Base-by-base conservation (phyloP, 768 basidiomycete genomes). In the Gloeostereum incarnatum region DNA sequence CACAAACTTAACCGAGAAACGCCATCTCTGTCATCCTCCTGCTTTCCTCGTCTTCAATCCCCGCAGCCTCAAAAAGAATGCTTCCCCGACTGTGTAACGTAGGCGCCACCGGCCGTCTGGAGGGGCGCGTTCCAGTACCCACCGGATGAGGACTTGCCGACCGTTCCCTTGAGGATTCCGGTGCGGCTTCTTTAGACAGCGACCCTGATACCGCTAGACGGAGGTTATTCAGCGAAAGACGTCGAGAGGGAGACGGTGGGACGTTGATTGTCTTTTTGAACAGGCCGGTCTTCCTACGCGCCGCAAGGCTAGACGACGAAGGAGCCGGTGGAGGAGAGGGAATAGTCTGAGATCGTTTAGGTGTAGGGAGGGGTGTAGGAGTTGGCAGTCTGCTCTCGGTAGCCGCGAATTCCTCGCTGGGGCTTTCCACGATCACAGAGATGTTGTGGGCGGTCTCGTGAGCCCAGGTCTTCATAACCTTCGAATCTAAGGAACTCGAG, bases 21-120 rank as follows among this genome's bases (percentile, higher is more conserved):
- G 81, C 81, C 49, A 82, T 52, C 61, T 87, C 83, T 31, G 77
- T 75, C 64, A 84, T 59, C 54, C 80, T 60, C 56, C 81, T 61
- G 45, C 65, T 69, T 63, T 87, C 83, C 8, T 74, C 78, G 44
- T 87, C 81, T 51, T 71, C 61, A 27, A 86, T 83, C 27, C 55
- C 58, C 34, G 49, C 65, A 38, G 71, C 59, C 58, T 77, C 66
- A 23, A 62, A 36, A 42, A 75, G 35, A 37, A 87, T 82, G 39
- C 65, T 75, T 32, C 68, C 78, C 13, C 60, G 52, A 43, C 59
- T 75, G 49, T 86, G 73, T 40, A 83, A 68, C 32, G 69, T 75
- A 24, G 81, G 77, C 38, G 63, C 60, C 14, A 81, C 58, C 9
- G 78, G 60, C 45, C 58, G 49, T 29, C 72, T 57, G 39, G 57